These are phyloP conservation scores for Bothriochloa decipiens DNA, from an alignment of 176 grass and related monocot species.

Conservation along the genomic window DNA sequence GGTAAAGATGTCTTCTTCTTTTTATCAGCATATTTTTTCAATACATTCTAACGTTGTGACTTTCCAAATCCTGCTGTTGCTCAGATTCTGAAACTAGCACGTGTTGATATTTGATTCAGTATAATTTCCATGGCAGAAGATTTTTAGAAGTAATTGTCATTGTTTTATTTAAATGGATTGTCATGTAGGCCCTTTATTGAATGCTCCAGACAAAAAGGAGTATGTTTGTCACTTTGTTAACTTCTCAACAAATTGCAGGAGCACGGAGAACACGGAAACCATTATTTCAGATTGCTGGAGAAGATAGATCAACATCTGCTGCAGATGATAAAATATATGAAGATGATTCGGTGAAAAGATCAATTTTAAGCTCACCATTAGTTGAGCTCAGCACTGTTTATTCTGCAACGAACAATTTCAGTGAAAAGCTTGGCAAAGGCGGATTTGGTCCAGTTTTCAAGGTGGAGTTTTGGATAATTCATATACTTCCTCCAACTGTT, in stretches of 20 bases:
- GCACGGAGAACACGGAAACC: slow-evolving; percentile 31
- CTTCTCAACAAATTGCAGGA: slow-evolving; percentile 20
- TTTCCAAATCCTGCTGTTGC: not conserved
- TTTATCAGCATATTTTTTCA: slow-evolving; percentile 1
- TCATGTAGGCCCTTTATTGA: too few species aligned
- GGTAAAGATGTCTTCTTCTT: not conserved
- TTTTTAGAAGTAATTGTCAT: not conserved
- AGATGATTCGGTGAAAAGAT: slow-evolving; percentile 35
- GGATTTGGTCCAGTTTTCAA: slow-evolving; percentile 86
- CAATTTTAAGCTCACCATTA: slow-evolving; percentile 44
- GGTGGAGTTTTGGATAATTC: slow-evolving; percentile 36
- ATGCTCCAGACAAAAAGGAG: not conserved
- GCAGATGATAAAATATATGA: slow-evolving; percentile 35
- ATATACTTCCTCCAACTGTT: not conserved
- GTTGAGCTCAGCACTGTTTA: slow-evolving; percentile 63
- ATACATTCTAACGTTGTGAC: not conserved
- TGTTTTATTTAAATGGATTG: not conserved
- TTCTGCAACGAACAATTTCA: slow-evolving; percentile 71
- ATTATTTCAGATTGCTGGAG: slow-evolving; percentile 1
- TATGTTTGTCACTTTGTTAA: not conserved
- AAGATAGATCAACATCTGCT: slow-evolving; percentile 34
- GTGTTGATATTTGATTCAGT: not conserved
- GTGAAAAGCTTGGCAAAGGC: slow-evolving; percentile 59
- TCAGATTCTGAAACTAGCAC: not conserved
- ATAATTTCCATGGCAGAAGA: slow-evolving; percentile 1